These are phyloP conservation scores for Phycomyces blakesleeanus DNA, from an alignment of 192 early-diverging fungal genomes.

Conservation along the genomic window DNA sequence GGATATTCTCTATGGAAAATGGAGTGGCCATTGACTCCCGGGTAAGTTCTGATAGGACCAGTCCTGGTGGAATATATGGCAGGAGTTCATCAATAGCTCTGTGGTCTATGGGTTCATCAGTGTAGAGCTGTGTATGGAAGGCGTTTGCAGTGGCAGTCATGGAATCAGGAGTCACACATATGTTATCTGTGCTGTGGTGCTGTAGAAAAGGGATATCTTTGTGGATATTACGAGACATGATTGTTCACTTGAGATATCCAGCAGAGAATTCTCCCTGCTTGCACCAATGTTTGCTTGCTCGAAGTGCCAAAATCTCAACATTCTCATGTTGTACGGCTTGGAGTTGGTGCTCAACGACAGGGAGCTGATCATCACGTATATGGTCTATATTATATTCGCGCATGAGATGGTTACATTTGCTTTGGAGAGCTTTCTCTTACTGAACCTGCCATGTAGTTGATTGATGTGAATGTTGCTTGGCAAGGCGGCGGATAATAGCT, in stretches of 20 bases:
- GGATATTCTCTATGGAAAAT: background rate
- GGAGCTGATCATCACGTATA: background rate
- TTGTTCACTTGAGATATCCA: constrained; percentile 1
- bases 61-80: background rate
- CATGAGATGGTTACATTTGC: background rate
- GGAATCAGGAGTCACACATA: background rate
- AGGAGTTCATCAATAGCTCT: background rate
- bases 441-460: too few relatives aligned
- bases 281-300: background rate
- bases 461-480: too few relatives aligned
- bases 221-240: background rate
- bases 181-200: background rate
- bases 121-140: background rate
- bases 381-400: background rate
- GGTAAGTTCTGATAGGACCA: background rate
- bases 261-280: constrained; percentile 1
- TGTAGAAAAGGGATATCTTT: background rate
- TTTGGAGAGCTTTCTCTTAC: background rate
- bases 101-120: background rate
- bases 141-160: background rate
- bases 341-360: background rate
- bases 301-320: background rate
- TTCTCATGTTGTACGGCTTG: background rate
- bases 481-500: too few relatives aligned
- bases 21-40: background rate